These are phyloP conservation scores for Botrytis hyacinthi DNA, from an alignment of 2,329 filamentous ascomycete genomes.

Conservation along the genomic window DNA sequence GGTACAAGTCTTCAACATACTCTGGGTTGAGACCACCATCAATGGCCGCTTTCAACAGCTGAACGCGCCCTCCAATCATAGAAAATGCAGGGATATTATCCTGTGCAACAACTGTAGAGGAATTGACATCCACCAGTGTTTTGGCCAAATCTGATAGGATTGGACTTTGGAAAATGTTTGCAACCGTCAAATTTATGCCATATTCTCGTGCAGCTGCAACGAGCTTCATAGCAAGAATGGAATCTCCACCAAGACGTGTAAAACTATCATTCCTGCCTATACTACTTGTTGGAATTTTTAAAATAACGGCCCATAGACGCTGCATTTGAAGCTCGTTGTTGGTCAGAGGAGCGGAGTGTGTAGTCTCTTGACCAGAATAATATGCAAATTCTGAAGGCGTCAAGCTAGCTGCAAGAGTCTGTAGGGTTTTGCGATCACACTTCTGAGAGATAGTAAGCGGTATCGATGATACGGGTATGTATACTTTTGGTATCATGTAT, in stretches of 20 bases:
- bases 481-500: constrained; percentile 40
- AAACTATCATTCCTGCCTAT: constrained; percentile 40
- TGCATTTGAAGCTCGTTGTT: constrained; percentile 22
- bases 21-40: background rate
- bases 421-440: constrained; percentile 40
- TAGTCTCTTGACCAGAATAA: background rate
- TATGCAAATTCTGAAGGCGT: constrained; percentile 1
- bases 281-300: constrained; percentile 24
- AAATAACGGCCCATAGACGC: constrained; percentile 20
- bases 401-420: constrained; percentile 21
- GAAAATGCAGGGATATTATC: constrained; percentile 23
- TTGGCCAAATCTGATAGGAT: constrained; percentile 43
- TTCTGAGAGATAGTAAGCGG: constrained; percentile 39
- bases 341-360: background rate
- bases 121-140: constrained; percentile 29
- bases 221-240: constrained; percentile 43
- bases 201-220: constrained; percentile 40
- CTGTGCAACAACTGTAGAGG: background rate
- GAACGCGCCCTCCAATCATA: constrained; percentile 23
- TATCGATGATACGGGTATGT: constrained; percentile 35
- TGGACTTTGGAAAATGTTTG: constrained; percentile 45
- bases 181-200: constrained; percentile 42
- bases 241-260: constrained; percentile 41
- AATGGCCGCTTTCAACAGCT: constrained; percentile 29
- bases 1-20: constrained; percentile 41